Evolutionary conservation across 2,329 filamentous ascomycete species (phyloP).

Genomic region (Gaeumannomyces sp.): DNA sequence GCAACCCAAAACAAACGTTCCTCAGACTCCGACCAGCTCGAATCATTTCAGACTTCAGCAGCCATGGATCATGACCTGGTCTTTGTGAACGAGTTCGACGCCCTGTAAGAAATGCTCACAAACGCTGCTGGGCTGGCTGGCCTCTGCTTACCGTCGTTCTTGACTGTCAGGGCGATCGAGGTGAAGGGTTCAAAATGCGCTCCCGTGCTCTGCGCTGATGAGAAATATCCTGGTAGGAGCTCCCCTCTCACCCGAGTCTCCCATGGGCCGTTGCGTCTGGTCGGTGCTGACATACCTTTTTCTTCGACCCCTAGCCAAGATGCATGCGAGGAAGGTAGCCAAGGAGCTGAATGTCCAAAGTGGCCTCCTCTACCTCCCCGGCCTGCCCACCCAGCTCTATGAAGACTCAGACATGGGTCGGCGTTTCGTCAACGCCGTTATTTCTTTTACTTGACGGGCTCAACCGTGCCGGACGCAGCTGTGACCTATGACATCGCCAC

Average conservation of each 20-base stretch:
- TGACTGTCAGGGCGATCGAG: slow-evolving; percentile 31
- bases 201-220: background rate
- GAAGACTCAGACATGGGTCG: slow-evolving; percentile 53
- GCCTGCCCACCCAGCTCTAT: slow-evolving; percentile 42
- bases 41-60: background rate
- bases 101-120: slow-evolving; percentile 36
- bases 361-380: slow-evolving; percentile 51
- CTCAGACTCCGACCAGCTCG: background rate
- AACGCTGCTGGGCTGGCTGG: background rate
- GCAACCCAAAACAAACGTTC: too few species aligned
- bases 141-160: slow-evolving; percentile 3
- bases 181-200: slow-evolving; percentile 23
- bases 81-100: slow-evolving; percentile 47
- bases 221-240: slow-evolving; percentile 30
- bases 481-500: slow-evolving; percentile 51
- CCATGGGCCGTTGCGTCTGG: background rate
- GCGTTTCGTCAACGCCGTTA: slow-evolving; percentile 53
- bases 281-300: slow-evolving; percentile 8
- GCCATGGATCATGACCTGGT: slow-evolving; percentile 34
- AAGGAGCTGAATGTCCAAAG: slow-evolving; percentile 40
- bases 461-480: slow-evolving; percentile 46
- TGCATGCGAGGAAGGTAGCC: slow-evolving; percentile 51
- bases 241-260: background rate
- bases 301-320: slow-evolving; percentile 36
- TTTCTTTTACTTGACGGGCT: slow-evolving; percentile 54